Evolutionary conservation across 116 monocot species (phyloP), one percentile per base, ranked within the genome.

Genomic region (Dioscorea cayenensis): DNA sequence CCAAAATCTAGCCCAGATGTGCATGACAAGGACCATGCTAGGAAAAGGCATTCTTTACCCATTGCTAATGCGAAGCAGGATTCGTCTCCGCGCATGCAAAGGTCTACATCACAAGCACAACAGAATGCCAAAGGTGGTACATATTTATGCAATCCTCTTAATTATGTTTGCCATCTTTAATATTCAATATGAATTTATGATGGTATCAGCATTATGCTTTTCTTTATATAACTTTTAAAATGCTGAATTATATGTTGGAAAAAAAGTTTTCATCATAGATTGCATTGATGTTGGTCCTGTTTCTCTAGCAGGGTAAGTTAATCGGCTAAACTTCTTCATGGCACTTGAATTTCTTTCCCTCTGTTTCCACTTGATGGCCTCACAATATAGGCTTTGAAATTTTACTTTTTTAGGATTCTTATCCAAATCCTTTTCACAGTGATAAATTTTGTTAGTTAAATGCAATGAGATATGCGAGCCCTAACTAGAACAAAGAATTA

Each of bases 81-180:
- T 66, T 85, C 81, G 1, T 99, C 97, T 18, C 92, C 92, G 16
- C 79, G 82, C 16, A 84, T 88, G 77, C 84, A 85, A 74, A 81
- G 85, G 49, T 90, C 92, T 25, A 36, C 82, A 59, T 88, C 83
- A 51, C 85, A 84, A 58, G 67, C 72, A 50, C 84, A 87, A 36
- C 80, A 79, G 48, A 87, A 72, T 77, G 10, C 65, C 14, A 86
- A 87, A 66, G 76, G 73, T 59, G 85, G 65, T 67, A 64, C 8
- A 51, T 22, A 66, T 64, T 29, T 78, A 74, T 51, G 83, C 87
- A 43, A 43, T 76, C 89, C 81, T 65, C 74, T 73, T n/a, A 76
- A 67, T 72, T 84, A 85, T 78, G 32, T 82, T 77, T 90, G 90
- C 90, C 85, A 84, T 0, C 64, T 66, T 19, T 72, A 36, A 17